Evolutionary conservation across 148 eudicot genomes (phyloP).

Genomic region (Vaccinium corymbosum): DNA sequence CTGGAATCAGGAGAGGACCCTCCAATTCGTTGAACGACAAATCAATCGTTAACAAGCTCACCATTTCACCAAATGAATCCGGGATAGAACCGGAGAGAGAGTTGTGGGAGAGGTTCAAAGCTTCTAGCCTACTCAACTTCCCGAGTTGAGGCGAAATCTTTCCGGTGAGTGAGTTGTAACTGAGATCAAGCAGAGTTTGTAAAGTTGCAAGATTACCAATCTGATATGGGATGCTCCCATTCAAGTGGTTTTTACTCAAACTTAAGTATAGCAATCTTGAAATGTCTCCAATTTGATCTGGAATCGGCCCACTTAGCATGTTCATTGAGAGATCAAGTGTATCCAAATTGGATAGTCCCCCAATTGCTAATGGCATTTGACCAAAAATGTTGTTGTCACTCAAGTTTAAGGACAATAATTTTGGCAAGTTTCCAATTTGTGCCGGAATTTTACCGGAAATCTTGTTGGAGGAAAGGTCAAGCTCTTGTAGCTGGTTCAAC

Average conservation of each 20-base stretch:
- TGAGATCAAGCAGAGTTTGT: too few relatives aligned
- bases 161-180: too few relatives aligned
- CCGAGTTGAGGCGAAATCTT: too few relatives aligned
- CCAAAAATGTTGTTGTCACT: constrained; percentile 23
- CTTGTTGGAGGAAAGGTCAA: constrained; percentile 12
- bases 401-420: constrained; percentile 2
- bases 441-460: constrained; percentile 3
- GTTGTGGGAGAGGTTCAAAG: too few relatives aligned
- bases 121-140: too few relatives aligned
- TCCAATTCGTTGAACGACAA: constrained; percentile 31
- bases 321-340: constrained; percentile 23
- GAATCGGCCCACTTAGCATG: constrained; percentile 20
- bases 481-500: neutral
- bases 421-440: neutral
- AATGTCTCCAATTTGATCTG: constrained; percentile 19
- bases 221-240: too few relatives aligned
- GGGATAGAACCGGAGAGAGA: constrained; percentile 28
- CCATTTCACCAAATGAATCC: constrained; percentile 8
- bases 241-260: too few relatives aligned
- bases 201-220: too few relatives aligned
- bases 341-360: neutral
- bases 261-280: neutral
- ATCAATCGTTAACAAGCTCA: constrained; percentile 22
- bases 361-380: constrained; percentile 6
- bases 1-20: constrained; percentile 27